A percentile compares a stretch with the other conserved stretches of the same genome.
Evolutionary conservation across 129 eudicot genomes (phyloP).

Genomic region (Pittosporum tobira): DNA sequence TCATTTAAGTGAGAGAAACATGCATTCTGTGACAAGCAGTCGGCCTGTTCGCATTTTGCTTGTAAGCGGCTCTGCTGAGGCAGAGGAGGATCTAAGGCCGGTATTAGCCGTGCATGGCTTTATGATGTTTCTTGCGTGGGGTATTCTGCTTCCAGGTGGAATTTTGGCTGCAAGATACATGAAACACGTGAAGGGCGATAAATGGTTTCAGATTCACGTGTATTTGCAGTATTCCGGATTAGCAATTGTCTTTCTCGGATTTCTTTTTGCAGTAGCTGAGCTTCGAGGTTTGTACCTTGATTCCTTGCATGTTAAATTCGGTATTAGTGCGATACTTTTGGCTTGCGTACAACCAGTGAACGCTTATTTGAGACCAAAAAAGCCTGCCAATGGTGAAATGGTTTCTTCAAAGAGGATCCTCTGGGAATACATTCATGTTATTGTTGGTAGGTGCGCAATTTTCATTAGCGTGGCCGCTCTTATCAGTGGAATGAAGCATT

Average conservation of each 20-base stretch:
- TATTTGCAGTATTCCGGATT: constrained; percentile 87
- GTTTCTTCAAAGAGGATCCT: constrained; percentile 34
- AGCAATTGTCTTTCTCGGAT: constrained; percentile 64
- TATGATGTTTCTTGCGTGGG: constrained; percentile 97
- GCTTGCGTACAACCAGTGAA: constrained; percentile 67
- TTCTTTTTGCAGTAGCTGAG: constrained; percentile 91
- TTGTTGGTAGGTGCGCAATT: constrained; percentile 55
- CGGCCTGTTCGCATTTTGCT: constrained; percentile 65
- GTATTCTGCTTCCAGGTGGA: constrained; percentile 79
- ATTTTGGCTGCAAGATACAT: constrained; percentile 74
- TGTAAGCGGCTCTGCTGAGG: constrained; percentile 77
- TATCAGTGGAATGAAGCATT: constrained; percentile 76
- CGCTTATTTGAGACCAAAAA: constrained; percentile 76
- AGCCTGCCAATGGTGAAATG: constrained; percentile 42
- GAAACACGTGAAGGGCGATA: constrained; percentile 64
- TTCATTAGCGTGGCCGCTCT: constrained; percentile 61
- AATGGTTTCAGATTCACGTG: constrained; percentile 80
- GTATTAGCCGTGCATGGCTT: constrained; percentile 91
- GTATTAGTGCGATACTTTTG: constrained; percentile 53
- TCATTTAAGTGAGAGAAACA: constrained; percentile 55
- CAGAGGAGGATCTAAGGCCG: constrained; percentile 75
- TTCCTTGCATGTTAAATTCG: constrained; percentile 78
- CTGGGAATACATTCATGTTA: constrained; percentile 77
- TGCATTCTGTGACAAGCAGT: constrained; percentile 73
- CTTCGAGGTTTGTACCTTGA: constrained; percentile 51